phyloP scores from a whole-genome alignment of 495 filamentous ascomycete genomes.

The Podospora pseudopauciseta region DNA sequence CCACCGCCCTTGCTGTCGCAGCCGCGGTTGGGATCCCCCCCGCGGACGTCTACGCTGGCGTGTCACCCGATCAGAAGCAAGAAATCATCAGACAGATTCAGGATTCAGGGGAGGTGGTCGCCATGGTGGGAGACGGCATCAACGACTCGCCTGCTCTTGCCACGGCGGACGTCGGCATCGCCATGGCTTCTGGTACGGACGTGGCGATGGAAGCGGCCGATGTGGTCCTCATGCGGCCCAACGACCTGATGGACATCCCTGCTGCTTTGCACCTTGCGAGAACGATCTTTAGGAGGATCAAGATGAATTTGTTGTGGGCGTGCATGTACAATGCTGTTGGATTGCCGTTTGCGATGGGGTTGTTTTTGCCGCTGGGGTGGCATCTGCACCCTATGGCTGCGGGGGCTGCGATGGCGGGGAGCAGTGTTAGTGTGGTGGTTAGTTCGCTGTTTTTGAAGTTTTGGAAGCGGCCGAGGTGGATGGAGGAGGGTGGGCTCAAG shows the following conservation, averaged over 20 bases:
- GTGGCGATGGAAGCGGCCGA: slow-evolving; percentile 98
- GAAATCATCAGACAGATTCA: slow-evolving; percentile 76
- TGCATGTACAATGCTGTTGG: slow-evolving; percentile 91
- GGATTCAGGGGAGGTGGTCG: slow-evolving; percentile 66
- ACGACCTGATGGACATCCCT: slow-evolving; percentile 87
- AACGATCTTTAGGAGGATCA: slow-evolving; percentile 88
- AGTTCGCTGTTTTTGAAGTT: slow-evolving; percentile 80
- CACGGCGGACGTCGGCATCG: slow-evolving; percentile 88
- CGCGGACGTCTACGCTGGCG: slow-evolving; percentile 72
- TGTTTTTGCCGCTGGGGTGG: slow-evolving; percentile 83
- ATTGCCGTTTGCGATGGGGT: slow-evolving; percentile 92
- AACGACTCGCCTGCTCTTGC: slow-evolving; percentile 97
- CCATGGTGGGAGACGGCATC: slow-evolving; percentile 98
- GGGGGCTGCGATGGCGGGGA: slow-evolving; percentile 88
- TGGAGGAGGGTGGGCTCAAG: slow-evolving; percentile 59
- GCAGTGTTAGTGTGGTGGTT: slow-evolving; percentile 83
- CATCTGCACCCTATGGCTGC: slow-evolving; percentile 93
- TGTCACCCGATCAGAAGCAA: slow-evolving; percentile 85
- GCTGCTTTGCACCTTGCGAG: slow-evolving; percentile 77
- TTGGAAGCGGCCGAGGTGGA: slow-evolving; percentile 86
- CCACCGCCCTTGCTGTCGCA: slow-evolving; percentile 80
- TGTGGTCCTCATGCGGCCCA: slow-evolving; percentile 89
- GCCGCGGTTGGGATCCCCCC: slow-evolving; percentile 73
- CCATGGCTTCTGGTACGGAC: slow-evolving; percentile 87
- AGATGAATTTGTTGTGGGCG: slow-evolving; percentile 87